A percentile compares a stretch with the other conserved stretches of the same genome.
These are phyloP conservation scores for Pisolithus tinctorius DNA, from an alignment of 768 basidiomycete genomes.

Conservation along the genomic window DNA sequence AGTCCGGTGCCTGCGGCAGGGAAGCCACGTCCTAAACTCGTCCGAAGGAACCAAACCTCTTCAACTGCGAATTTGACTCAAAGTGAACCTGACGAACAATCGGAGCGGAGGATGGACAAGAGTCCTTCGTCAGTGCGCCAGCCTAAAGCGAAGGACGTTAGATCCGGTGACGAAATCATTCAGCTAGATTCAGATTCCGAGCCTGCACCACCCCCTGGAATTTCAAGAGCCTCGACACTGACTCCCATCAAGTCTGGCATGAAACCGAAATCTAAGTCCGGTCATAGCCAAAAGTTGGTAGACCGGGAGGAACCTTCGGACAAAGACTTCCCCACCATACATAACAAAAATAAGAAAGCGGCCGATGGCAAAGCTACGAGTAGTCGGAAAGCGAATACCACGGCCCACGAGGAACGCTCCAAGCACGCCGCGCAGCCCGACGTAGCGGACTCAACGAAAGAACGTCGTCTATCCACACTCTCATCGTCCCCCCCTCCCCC, in stretches of 20 bases:
- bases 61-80: neutral
- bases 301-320: constrained; percentile 1
- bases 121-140: neutral
- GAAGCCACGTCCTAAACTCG: neutral
- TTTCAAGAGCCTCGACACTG: neutral
- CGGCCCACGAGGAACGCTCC: neutral
- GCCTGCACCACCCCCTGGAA: constrained; percentile 10
- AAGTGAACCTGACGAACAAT: neutral
- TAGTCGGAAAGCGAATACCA: neutral
- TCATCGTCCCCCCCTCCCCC: constrained; percentile 7
- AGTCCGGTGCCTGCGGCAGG: neutral
- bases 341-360: neutral
- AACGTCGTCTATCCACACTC: constrained; percentile 5
- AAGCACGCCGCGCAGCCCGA: neutral
- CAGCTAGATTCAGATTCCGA: constrained; percentile 1
- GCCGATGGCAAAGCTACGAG: neutral
- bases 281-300: neutral
- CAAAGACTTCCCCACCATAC: neutral
- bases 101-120: neutral
- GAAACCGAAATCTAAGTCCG: constrained; percentile 17
- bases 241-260: constrained; percentile 23
- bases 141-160: neutral
- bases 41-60: constrained; percentile 2
- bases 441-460: neutral
- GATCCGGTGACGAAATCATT: neutral